A percentile compares a stretch with the other conserved stretches of the same genome.
Evolutionary conservation across 257 asterid genomes (phyloP).

Genomic region (Ligustrum vulgare): DNA sequence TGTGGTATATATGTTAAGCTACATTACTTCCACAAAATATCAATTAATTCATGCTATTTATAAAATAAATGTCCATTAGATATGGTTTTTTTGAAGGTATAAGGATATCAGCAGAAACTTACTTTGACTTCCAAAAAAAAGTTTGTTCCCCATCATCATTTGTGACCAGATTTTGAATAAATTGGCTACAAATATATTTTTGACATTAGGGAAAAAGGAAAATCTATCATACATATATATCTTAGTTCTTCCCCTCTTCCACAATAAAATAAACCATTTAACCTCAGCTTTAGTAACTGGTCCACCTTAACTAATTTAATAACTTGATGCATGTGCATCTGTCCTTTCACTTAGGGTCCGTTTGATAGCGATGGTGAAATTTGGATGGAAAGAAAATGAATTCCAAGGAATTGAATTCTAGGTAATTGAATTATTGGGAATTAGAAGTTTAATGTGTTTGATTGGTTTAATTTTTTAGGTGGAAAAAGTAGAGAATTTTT

Average conservation of each 20-base stretch:
- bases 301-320: neutral
- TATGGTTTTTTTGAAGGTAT: neutral
- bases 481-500: too few relatives aligned
- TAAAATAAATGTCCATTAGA: neutral
- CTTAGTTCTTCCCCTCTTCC: slow-evolving; percentile 3
- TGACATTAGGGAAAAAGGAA: neutral
- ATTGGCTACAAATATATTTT: neutral
- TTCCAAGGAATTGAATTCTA: too few relatives aligned
- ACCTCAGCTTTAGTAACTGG: neutral
- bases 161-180: neutral
- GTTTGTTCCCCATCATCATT: neutral
- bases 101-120: neutral
- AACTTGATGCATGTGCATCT: neutral
- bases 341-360: too few relatives aligned
- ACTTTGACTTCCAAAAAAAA: slow-evolving; percentile 1
- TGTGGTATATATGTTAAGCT: neutral
- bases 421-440: too few relatives aligned
- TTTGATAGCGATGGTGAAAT: too few relatives aligned
- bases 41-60: too few relatives aligned
- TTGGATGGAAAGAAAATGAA: too few relatives aligned
- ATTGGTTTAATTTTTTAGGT: too few relatives aligned
- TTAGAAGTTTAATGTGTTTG: too few relatives aligned
- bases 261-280: neutral
- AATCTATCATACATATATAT: neutral
- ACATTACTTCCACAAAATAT: neutral